Evolutionary conservation across 2,329 filamentous ascomycete species (phyloP).

Genomic region (Cladosporium oxysporum): DNA sequence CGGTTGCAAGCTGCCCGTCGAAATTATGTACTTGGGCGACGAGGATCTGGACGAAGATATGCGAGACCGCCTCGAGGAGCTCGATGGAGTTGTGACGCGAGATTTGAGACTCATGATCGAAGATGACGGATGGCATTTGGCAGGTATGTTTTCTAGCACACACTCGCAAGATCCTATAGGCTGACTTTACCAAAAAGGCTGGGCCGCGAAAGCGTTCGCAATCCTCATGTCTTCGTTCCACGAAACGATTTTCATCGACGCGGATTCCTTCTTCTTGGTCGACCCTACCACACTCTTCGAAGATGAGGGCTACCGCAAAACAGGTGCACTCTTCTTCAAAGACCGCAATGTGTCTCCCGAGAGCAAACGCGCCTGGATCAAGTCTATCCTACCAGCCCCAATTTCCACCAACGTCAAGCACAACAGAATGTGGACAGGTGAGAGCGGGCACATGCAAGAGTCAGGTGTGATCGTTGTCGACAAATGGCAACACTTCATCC

Average conservation of each 20-base stretch:
- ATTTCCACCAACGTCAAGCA: slow-evolving; percentile 45
- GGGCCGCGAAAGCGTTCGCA: slow-evolving; percentile 51
- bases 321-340: slow-evolving; percentile 51
- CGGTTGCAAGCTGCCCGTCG: slow-evolving; percentile 44
- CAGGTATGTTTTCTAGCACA: slow-evolving; percentile 23
- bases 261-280: slow-evolving; percentile 47
- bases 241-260: slow-evolving; percentile 52
- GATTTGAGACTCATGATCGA: slow-evolving; percentile 49
- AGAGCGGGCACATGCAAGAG: slow-evolving; percentile 46
- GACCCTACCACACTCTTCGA: slow-evolving; percentile 47
- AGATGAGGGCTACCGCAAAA: slow-evolving; percentile 44
- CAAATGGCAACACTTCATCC: slow-evolving; percentile 50
- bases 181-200: slow-evolving; percentile 33
- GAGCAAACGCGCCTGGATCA: slow-evolving; percentile 42
- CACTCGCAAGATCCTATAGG: background rate
- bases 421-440: slow-evolving; percentile 40
- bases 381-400: slow-evolving; percentile 47
- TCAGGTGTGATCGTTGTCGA: slow-evolving; percentile 51
- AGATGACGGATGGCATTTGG: slow-evolving; percentile 47
- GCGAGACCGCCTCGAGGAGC: slow-evolving; percentile 44
- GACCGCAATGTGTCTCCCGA: slow-evolving; percentile 48
- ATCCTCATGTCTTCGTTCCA: slow-evolving; percentile 51
- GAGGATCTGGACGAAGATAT: slow-evolving; percentile 47
- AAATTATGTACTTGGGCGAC: slow-evolving; percentile 48
- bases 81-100: slow-evolving; percentile 47